Evolutionary conservation across 352 stramenopile species (phyloP).

Genomic region (Plasmopara viticola): DNA sequence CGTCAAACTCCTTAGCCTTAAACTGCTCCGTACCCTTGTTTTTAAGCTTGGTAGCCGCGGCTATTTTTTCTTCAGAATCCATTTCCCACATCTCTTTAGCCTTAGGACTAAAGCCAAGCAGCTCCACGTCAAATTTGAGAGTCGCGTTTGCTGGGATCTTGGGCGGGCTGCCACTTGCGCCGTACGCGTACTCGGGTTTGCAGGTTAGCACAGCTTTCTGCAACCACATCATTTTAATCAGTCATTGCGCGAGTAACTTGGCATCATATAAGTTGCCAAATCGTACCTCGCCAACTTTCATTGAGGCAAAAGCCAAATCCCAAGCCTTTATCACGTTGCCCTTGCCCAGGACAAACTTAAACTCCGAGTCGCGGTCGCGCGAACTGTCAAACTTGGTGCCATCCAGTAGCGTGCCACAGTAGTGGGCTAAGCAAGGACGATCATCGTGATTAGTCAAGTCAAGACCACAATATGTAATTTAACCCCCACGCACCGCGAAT

Average conservation of each 20-base stretch:
- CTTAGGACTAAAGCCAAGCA: conserved; percentile 92
- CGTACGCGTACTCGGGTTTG: conserved; percentile 92
- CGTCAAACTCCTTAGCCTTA: conserved; percentile 80
- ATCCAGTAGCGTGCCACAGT: conserved; percentile 93
- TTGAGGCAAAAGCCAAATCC: conserved; percentile 87
- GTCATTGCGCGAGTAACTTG: conserved; percentile 3
- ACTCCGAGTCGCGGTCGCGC: conserved; percentile 80
- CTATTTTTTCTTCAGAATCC: conserved; percentile 76
- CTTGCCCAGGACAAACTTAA: conserved; percentile 85
- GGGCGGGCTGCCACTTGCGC: conserved; percentile 79
- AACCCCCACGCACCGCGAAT: conserved; percentile 49
- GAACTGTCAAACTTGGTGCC: conserved; percentile 94
- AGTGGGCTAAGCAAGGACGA: conserved; percentile 71
- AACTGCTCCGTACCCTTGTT: conserved; percentile 90
- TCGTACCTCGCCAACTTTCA: conserved; percentile 91
- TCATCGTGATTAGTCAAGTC: background rate
- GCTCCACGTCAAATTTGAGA: conserved; percentile 95
- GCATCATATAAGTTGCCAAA: background rate
- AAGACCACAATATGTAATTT: background rate
- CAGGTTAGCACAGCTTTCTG: conserved; percentile 90
- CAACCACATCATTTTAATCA: conserved; percentile 8
- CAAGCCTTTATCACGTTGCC: conserved; percentile 88
- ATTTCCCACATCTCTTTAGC: conserved; percentile 94
- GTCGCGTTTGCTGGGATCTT: conserved; percentile 93
- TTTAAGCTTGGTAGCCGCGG: conserved; percentile 84